phyloP scores from a whole-genome alignment of 2,329 filamentous ascomycete genomes.

The Sporothrix mexicana region DNA sequence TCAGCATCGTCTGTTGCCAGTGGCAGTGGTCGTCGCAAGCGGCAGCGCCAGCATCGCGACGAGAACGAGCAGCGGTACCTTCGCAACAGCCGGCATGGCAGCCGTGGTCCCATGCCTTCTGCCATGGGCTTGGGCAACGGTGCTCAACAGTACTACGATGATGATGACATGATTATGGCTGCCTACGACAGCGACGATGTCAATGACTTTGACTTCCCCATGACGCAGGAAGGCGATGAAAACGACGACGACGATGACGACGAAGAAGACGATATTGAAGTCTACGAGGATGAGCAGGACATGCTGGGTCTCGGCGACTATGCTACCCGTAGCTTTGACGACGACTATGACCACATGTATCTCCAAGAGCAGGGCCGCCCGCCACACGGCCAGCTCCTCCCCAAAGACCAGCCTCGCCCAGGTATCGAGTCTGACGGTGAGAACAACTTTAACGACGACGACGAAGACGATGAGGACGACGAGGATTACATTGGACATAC shows the following conservation, averaged over 20 bases:
- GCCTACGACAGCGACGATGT: slow-evolving; percentile 41
- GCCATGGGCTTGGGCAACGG: slow-evolving; percentile 40
- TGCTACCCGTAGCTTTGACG: not conserved
- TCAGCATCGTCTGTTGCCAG: slow-evolving; percentile 28
- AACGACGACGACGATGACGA: slow-evolving; percentile 45
- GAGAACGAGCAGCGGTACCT: not conserved
- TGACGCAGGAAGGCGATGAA: slow-evolving; percentile 48
- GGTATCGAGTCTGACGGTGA: slow-evolving; percentile 57
- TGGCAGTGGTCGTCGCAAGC: slow-evolving; percentile 3
- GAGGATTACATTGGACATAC: slow-evolving; percentile 6
- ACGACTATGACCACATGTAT: not conserved
- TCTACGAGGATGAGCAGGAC: slow-evolving; percentile 42
- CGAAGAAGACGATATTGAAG: slow-evolving; percentile 41
- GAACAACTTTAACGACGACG: not conserved
- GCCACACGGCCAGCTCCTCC: slow-evolving; percentile 42
- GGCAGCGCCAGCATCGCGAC: not conserved
- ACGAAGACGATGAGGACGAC: not conserved
- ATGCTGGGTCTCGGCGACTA: slow-evolving; percentile 10
- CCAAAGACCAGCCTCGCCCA: slow-evolving; percentile 63
- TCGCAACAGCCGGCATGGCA: slow-evolving; percentile 34
- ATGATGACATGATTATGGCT: slow-evolving; percentile 37
- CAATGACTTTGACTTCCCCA: slow-evolving; percentile 41
- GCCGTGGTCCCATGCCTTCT: slow-evolving; percentile 37
- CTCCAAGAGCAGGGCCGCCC: not conserved
- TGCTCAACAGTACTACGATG: slow-evolving; percentile 42